Percentiles rank a stretch among this genome's conserved stretches.
Evolutionary conservation across 345 rosid species (phyloP).

Genomic region (Brassica nigra): DNA sequence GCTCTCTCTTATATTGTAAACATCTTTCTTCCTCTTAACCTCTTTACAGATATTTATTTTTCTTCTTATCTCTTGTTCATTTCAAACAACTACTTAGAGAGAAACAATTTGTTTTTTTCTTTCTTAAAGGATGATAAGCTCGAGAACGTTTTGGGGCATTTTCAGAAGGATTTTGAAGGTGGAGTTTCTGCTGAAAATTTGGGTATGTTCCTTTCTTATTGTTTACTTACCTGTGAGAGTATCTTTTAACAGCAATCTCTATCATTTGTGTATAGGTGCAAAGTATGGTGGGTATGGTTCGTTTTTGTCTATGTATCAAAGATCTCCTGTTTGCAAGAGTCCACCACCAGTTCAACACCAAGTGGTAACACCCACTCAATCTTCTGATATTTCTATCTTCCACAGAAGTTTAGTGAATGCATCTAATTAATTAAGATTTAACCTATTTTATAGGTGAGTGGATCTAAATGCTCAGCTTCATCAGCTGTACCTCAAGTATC

Average conservation of each 20-base stretch:
- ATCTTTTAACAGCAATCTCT: background rate
- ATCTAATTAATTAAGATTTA: conserved; percentile 11
- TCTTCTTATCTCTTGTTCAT: conserved; percentile 9
- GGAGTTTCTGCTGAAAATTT: conserved; percentile 76
- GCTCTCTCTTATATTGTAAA: conserved; percentile 78
- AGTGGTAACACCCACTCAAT: conserved; percentile 42
- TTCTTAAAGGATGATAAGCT: conserved; percentile 61
- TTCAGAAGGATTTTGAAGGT: conserved; percentile 83
- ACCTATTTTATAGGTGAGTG: conserved; percentile 51
- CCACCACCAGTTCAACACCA: conserved; percentile 37
- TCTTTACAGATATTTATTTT: background rate
- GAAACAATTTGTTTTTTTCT: background rate
- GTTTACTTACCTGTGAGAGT: conserved; percentile 12
- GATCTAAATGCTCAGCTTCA: conserved; percentile 43
- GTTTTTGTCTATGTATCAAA: conserved; percentile 41
- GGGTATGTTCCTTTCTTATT: conserved; percentile 45
- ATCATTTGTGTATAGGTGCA: conserved; percentile 36
- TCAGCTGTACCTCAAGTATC: conserved; percentile 45
- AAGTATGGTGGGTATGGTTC: conserved; percentile 49
- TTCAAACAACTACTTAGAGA: conserved; percentile 20
- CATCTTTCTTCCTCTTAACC: conserved; percentile 19
- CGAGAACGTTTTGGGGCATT: conserved; percentile 66
- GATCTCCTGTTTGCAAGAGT: conserved; percentile 40
- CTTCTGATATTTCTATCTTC: conserved; percentile 18
- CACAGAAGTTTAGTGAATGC: conserved; percentile 19